phyloP scores from a whole-genome alignment of 2,329 filamentous ascomycete genomes.

The Didymellaceae sp. region DNA sequence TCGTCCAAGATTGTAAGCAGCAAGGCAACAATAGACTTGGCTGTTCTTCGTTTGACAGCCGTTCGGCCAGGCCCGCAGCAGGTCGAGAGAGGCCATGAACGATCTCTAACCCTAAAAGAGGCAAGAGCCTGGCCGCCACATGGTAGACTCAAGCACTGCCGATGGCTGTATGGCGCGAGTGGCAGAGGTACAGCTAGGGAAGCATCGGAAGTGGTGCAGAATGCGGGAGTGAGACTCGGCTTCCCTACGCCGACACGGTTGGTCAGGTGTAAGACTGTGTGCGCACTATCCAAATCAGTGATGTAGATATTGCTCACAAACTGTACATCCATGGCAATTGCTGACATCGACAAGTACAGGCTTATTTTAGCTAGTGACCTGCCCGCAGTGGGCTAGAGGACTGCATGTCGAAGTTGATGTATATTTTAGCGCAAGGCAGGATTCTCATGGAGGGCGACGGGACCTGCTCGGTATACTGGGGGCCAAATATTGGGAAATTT shows the following conservation, averaged over 20 bases:
- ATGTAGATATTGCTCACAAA: slow-evolving; percentile 28
- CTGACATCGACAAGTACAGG: slow-evolving; percentile 32
- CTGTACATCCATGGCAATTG: slow-evolving; percentile 28
- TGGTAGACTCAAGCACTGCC: slow-evolving; percentile 26
- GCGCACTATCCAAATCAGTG: slow-evolving; percentile 23
- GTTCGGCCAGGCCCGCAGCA: slow-evolving; percentile 24
- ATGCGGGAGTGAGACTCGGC: slow-evolving; percentile 34
- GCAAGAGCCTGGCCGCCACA: slow-evolving; percentile 25
- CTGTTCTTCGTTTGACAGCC: slow-evolving; percentile 20
- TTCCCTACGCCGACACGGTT: slow-evolving; percentile 26
- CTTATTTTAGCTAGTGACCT: slow-evolving; percentile 35
- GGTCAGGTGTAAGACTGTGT: slow-evolving; percentile 20
- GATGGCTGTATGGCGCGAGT: slow-evolving; percentile 30
- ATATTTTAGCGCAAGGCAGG: slow-evolving; percentile 17
- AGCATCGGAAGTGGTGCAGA: slow-evolving; percentile 21
- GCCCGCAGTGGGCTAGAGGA: slow-evolving; percentile 21
- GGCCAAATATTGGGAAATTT: slow-evolving; percentile 18
- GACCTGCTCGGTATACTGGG: slow-evolving; percentile 24
- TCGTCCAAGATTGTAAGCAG: slow-evolving; percentile 38
- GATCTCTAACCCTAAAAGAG: slow-evolving; percentile 30
- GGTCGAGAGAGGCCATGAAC: slow-evolving; percentile 20
- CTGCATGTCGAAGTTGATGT: slow-evolving; percentile 27
- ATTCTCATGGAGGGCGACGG: slow-evolving; percentile 23
- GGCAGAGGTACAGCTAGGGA: slow-evolving; percentile 27
- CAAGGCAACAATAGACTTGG: slow-evolving; percentile 20